Evolutionary conservation across 306 rosid genomes (phyloP).

Genomic region (Carpinus fangiana): DNA sequence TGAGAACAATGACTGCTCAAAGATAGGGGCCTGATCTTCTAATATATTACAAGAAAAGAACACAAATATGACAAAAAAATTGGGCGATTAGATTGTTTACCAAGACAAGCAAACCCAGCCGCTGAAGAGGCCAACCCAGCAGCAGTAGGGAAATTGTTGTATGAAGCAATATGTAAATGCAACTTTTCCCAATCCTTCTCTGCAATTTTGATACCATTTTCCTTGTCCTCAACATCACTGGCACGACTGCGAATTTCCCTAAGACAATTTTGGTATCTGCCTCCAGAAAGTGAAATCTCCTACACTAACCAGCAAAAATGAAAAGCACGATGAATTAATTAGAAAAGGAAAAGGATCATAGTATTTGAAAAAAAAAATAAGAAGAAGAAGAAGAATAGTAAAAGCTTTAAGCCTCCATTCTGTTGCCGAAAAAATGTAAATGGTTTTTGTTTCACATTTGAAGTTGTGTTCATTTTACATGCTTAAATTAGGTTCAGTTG

Average conservation of each 20-base stretch:
- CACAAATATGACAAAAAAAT: not conserved
- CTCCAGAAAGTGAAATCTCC: slow-evolving; percentile 97
- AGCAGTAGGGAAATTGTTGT: slow-evolving; percentile 96
- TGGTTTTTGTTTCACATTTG: not conserved
- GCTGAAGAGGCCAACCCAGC: slow-evolving; percentile 99
- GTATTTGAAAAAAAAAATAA: not conserved
- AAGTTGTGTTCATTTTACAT: not conserved
- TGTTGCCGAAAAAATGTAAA: not conserved
- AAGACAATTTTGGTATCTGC: slow-evolving; percentile 82
- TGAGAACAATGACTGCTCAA: not conserved
- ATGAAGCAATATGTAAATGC: slow-evolving; percentile 83
- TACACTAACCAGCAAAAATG: slow-evolving; percentile 63
- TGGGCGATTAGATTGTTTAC: slow-evolving; percentile 39
- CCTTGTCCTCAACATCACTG: slow-evolving; percentile 70
- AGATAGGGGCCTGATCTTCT: not conserved
- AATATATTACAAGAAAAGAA: not conserved
- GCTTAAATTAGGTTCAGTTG: not conserved
- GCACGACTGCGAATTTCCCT: slow-evolving; percentile 89
- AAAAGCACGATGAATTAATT: slow-evolving; percentile 40
- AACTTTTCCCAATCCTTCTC: slow-evolving; percentile 82
- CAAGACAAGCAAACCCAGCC: slow-evolving; percentile 96
- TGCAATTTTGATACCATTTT: slow-evolving; percentile 70
- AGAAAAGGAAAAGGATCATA: slow-evolving; percentile 8
- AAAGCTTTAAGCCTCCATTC: not conserved
- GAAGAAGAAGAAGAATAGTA: not conserved